A percentile compares a stretch with the other conserved stretches of the same genome.
These are phyloP conservation scores for Tylopilus intermedius DNA, from an alignment of 768 basidiomycete species.

Conservation along the genomic window DNA sequence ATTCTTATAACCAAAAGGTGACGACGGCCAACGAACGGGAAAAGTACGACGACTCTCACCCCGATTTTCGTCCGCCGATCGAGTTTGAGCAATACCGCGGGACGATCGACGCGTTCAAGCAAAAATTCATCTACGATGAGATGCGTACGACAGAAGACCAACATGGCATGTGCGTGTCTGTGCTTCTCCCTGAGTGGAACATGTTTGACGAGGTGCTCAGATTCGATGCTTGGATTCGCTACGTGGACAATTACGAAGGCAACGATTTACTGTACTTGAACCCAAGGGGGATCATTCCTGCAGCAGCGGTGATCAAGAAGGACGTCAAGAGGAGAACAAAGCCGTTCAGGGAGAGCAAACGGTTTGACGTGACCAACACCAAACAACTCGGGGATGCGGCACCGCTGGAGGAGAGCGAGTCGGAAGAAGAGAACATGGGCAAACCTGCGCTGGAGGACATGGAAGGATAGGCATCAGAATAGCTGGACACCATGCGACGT, in stretches of 20 bases:
- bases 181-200: not conserved
- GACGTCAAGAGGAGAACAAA: constrained; percentile 47
- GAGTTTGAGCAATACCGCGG: constrained; percentile 66
- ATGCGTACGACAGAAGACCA: constrained; percentile 83
- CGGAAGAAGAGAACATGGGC: constrained; percentile 39
- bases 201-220: constrained; percentile 31
- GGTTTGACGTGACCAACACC: constrained; percentile 57
- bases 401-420: constrained; percentile 36
- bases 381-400: constrained; percentile 27
- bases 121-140: constrained; percentile 76
- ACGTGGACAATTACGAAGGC: constrained; percentile 70
- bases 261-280: constrained; percentile 78
- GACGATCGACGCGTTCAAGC: constrained; percentile 77
- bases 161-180: constrained; percentile 60
- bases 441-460: constrained; percentile 46
- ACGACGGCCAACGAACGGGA: constrained; percentile 33
- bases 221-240: constrained; percentile 81
- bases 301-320: constrained; percentile 59
- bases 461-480: constrained; percentile 35
- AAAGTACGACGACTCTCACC: constrained; percentile 47
- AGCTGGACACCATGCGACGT: not conserved
- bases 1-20: constrained; percentile 67
- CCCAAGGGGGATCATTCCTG: constrained; percentile 69
- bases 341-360: constrained; percentile 64
- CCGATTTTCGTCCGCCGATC: constrained; percentile 66